phyloP scores from a whole-genome alignment of 768 basidiomycete genomes.

The Lactarius trivialis region DNA sequence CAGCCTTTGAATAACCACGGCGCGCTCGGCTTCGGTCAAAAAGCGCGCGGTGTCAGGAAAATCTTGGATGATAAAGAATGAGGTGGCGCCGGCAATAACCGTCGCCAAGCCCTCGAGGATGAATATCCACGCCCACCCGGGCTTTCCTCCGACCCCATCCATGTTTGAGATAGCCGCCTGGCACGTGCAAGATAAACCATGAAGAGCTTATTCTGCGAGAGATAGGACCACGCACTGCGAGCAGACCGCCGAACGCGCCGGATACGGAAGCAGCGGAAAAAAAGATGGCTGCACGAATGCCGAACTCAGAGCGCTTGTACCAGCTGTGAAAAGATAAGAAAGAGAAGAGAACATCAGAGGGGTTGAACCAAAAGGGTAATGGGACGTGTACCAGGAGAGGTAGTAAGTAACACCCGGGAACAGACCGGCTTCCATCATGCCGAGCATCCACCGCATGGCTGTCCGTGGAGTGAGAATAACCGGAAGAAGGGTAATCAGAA shows the following conservation, averaged over 20 bases:
- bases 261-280: constrained; percentile 65
- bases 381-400: constrained; percentile 53
- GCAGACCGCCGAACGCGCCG: constrained; percentile 75
- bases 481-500: neutral
- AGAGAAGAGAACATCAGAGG: neutral
- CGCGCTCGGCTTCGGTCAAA: constrained; percentile 63
- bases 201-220: neutral
- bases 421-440: constrained; percentile 61
- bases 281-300: constrained; percentile 43
- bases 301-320: constrained; percentile 74
- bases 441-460: constrained; percentile 70
- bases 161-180: constrained; percentile 62
- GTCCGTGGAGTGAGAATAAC: neutral
- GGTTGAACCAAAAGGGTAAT: neutral
- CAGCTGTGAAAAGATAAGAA: constrained; percentile 38
- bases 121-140: constrained; percentile 70
- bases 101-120: constrained; percentile 67
- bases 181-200: neutral
- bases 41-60: constrained; percentile 80
- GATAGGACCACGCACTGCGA: constrained; percentile 42
- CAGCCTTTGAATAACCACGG: constrained; percentile 56
- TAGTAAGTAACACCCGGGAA: constrained; percentile 57
- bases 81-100: constrained; percentile 54
- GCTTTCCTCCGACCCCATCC: constrained; percentile 62
- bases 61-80: constrained; percentile 76